Conservation (phyloP, 345 rosid genomes). For the Murraya koenigii region DNA sequence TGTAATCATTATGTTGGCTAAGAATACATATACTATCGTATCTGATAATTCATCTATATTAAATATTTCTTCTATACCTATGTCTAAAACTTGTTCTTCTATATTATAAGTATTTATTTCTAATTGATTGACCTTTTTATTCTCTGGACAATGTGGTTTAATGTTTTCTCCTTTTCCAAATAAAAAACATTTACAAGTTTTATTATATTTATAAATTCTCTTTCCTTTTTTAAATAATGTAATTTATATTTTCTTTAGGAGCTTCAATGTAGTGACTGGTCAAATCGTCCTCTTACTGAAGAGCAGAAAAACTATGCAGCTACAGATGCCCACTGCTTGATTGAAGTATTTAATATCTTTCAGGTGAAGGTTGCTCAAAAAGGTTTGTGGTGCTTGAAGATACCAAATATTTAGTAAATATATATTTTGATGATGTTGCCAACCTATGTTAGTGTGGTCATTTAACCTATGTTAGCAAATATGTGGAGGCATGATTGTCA, state of each 20-base stretch:
- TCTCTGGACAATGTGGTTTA: no score
- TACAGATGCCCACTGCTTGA: constrained; percentile 84
- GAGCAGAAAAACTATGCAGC: constrained; percentile 90
- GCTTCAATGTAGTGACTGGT: constrained; percentile 99
- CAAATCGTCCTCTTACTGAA: constrained; percentile 87
- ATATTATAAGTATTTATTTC: no score
- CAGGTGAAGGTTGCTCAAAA: constrained; percentile 43
- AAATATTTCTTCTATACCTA: no score
- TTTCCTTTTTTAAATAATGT: constrained; percentile 16
- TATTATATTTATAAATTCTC: no score
- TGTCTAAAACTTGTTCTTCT: no score
- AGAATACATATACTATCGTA: no score
- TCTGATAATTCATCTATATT: no score
- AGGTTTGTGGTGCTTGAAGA: constrained; percentile 41
- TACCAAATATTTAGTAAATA: not conserved
- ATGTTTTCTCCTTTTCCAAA: no score
- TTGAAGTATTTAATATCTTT: constrained; percentile 60
- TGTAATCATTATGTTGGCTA: no score
- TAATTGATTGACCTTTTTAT: no score
- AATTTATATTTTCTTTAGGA: constrained; percentile 55
- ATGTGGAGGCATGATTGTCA: not conserved
- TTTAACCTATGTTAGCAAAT: no score
- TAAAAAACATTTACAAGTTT: no score
- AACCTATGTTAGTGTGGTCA: not conserved
- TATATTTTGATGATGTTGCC: not conserved